These are phyloP conservation scores for Calonectria leucothoes DNA, from an alignment of 2,329 filamentous ascomycete genomes.

Conservation along the genomic window DNA sequence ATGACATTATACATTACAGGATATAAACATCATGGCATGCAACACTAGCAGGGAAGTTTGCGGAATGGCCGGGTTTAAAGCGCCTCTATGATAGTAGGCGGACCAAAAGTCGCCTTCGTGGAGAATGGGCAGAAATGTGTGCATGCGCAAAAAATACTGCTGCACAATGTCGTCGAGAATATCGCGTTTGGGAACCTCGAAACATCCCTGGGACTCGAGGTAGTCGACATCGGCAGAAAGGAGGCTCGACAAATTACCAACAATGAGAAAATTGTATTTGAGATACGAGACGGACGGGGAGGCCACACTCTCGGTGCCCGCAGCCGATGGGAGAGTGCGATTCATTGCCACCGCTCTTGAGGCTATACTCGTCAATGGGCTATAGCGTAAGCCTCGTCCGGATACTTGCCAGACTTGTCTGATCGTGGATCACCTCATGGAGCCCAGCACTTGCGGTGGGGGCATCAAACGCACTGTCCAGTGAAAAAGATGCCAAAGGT, in stretches of 20 bases:
- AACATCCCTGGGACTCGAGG: conserved; percentile 57
- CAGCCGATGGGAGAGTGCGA: not conserved
- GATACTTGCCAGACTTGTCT: not conserved
- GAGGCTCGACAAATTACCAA: not conserved
- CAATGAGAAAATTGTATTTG: conserved; percentile 4
- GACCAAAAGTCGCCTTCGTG: conserved; percentile 54
- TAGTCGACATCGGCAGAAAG: conserved; percentile 58
- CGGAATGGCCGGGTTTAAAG: not conserved
- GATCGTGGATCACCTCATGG: not conserved
- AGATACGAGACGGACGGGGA: not conserved
- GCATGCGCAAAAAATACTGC: conserved; percentile 60
- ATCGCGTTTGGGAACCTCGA: conserved; percentile 54
- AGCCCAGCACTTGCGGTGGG: not conserved
- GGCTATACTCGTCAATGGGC: not conserved
- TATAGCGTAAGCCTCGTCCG: no score
- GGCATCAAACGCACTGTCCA: not conserved
- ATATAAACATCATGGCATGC: conserved; percentile 11
- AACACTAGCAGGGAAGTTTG: not conserved
- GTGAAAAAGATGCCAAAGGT: not conserved
- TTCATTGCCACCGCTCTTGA: not conserved
- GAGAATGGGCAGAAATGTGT: conserved; percentile 56
- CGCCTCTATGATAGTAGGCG: conserved; percentile 8
- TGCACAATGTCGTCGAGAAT: conserved; percentile 60
- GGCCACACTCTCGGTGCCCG: not conserved
- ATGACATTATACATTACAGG: not conserved